Base-by-base conservation (phyloP, 306 rosid species). In the Acmispon strigosus region DNA sequence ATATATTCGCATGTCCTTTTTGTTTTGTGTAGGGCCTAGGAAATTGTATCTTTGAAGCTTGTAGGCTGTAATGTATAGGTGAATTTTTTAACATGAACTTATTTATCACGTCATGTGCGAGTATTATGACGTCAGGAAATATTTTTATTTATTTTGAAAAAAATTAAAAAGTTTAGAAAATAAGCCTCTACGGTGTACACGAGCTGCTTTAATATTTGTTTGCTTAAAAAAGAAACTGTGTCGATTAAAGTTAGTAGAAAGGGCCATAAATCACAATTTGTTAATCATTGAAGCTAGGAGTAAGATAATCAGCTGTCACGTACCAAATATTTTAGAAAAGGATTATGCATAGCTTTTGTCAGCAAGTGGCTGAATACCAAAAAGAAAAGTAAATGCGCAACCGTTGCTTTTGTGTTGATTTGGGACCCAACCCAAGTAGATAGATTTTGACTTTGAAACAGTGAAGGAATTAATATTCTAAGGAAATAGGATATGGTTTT, bases 361-460 rank as follows among this genome's bases (percentile, higher is more conserved):
- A 70, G 63, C 53, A 19, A 73, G 85, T 75, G 82, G 84, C 67
- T 72, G 70, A 47, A 82, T 54, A 80, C 63, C 66, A 60, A 63
- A 72, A 79, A 66, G 72, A 27, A 65, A 66, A 43, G 61, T 73
- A 12, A 42, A 66, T 19, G 54, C 27, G 62, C 17, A 72, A 72
- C 78, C 70, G 72, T 43, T 73, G 61, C 70, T 66, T 79, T 59
- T 62, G 61, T 66, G 47, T 60, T 42, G 47, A 42, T 45, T 80
- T 78, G 76, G 83, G 85, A 73, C 72, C 76, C 80, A 39, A 54
- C 37, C 4, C 71, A 34, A 48, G 76, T 69, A 69, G 83, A 81
- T 86, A 78, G 81, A 74, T 73, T 61, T 86, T 88, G 90, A 86
- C 90, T 86, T 79, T 50, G 75, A 65, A 84, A 82, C 63, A 65